Conservation (phyloP, 2,329 filamentous ascomycete species). For the Amesomyces nigricolor region DNA sequence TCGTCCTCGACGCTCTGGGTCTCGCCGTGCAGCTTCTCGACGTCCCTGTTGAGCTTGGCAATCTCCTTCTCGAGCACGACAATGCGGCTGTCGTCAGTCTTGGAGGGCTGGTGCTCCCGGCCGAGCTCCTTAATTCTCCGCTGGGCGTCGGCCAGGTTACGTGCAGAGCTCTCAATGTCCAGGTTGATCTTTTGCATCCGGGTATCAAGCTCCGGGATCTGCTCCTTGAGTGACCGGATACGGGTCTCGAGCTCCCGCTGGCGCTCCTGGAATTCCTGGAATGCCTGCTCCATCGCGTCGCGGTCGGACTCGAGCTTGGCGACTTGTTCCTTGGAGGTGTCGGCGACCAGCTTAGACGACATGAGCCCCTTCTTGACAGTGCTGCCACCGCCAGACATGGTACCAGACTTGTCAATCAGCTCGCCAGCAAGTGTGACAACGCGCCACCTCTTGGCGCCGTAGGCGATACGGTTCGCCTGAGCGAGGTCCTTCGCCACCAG, state of each 20-base stretch:
- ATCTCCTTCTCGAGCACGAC: conserved; percentile 73
- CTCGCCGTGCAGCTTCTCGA: conserved; percentile 73
- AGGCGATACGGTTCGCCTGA: conserved; percentile 96
- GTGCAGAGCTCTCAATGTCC: conserved; percentile 80
- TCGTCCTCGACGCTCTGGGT: conserved; percentile 88
- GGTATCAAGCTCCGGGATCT: conserved; percentile 80
- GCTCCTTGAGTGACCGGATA: conserved; percentile 65
- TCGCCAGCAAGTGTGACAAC: conserved; percentile 94
- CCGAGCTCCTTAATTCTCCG: conserved; percentile 79
- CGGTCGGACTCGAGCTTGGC: conserved; percentile 80
- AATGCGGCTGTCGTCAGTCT: conserved; percentile 71
- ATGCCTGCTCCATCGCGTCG: conserved; percentile 76
- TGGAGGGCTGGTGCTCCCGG: conserved; percentile 73
- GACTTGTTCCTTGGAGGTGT: conserved; percentile 84
- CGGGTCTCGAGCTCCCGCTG: conserved; percentile 72
- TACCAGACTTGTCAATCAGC: conserved; percentile 95
- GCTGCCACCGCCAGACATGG: conserved; percentile 95
- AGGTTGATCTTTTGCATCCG: conserved; percentile 85
- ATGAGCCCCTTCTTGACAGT: conserved; percentile 88
- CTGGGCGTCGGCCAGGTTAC: conserved; percentile 77
- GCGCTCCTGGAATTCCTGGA: conserved; percentile 77
- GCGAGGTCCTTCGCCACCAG: conserved; percentile 85
- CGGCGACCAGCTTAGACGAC: conserved; percentile 90
- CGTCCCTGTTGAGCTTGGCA: conserved; percentile 65
- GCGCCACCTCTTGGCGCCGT: conserved; percentile 87